Base-by-base conservation (phyloP, 176 grass and related monocot species). In the Avena insularis region DNA sequence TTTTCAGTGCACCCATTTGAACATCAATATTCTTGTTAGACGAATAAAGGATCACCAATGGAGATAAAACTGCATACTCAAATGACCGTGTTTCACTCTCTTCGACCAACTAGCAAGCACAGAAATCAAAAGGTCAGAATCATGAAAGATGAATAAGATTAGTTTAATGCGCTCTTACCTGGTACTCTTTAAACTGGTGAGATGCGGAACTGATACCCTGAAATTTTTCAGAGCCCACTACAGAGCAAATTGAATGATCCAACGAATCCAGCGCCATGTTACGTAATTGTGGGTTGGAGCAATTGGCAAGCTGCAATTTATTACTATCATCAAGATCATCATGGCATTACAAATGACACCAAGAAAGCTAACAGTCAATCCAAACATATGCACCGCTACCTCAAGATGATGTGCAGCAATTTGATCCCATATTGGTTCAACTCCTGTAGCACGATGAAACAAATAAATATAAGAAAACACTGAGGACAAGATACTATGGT, bases 221-320 rank as follows among this genome's bases (percentile, higher is more conserved):
- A 89, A 96, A 93, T 54, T 91, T 91, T 71, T 96, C 93, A 84
- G 94, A 98, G 59, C 93, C 94, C 88, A 96, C 93, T 79, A 98
- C 92, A 11, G 93, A 91, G 86, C 96, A 96, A 89, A 98, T 98
- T 62, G 96, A 96, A 79, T 94, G 92, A 92, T 98, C 96, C 67
- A 98, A 92, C 46, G 93, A 93, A 88, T 96, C 89, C 86, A 98
- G 67, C 35, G 93, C 93, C 93, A 98, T 94, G 88, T 83, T 94
- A 83, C 92, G 90, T 88, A 98, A 79, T 91, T 93, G 92, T 90
- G 83, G 77, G 16, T 94, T 95, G 40, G 92, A 88, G 86, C 88
- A 96, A 90, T 86, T 90, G 49, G 88, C 92, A 83, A 98, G 92
- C 96, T 98, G 91, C 82, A 90, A 88, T 87, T 53, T 79, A 35